These are phyloP conservation scores for Melaleuca quinquenervia DNA, from an alignment of 345 rosid species.

Conservation along the genomic window DNA sequence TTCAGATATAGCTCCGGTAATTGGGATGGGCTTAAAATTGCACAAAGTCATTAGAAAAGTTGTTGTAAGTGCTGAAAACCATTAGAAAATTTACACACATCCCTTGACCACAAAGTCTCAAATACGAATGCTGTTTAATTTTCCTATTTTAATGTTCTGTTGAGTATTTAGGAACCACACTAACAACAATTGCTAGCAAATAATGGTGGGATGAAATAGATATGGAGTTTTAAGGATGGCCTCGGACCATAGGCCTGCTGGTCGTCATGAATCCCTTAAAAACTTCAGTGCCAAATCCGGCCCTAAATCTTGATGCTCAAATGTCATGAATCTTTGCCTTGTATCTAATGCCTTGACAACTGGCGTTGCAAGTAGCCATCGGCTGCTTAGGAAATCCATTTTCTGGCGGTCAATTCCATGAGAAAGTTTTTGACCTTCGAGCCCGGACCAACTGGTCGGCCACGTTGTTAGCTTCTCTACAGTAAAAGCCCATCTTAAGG, in stretches of 20 bases:
- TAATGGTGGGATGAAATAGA: conserved; percentile 72
- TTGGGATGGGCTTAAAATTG: neutral
- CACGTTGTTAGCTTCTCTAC: no score
- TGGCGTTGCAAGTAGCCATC: no score
- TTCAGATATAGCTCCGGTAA: neutral
- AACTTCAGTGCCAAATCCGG: conserved; percentile 56
- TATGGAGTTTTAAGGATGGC: conserved; percentile 85
- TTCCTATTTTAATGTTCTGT: neutral
- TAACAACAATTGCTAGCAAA: conserved; percentile 42
- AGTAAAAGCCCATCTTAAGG: no score
- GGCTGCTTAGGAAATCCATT: neutral
- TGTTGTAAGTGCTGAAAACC: neutral
- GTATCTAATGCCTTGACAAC: no score
- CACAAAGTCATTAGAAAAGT: neutral
- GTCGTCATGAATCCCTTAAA: conserved; percentile 71
- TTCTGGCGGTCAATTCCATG: neutral
- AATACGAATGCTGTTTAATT: neutral
- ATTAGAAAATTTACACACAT: neutral
- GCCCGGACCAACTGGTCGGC: no score
- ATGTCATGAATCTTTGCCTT: no score
- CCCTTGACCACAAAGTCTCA: neutral
- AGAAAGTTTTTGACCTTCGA: no score
- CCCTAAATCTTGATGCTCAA: neutral
- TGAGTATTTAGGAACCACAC: conserved; percentile 42
- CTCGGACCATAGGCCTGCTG: conserved; percentile 74